Evolutionary conservation across 2,329 filamentous ascomycete species (phyloP).

Genomic region (Calonectria pauciramosa): DNA sequence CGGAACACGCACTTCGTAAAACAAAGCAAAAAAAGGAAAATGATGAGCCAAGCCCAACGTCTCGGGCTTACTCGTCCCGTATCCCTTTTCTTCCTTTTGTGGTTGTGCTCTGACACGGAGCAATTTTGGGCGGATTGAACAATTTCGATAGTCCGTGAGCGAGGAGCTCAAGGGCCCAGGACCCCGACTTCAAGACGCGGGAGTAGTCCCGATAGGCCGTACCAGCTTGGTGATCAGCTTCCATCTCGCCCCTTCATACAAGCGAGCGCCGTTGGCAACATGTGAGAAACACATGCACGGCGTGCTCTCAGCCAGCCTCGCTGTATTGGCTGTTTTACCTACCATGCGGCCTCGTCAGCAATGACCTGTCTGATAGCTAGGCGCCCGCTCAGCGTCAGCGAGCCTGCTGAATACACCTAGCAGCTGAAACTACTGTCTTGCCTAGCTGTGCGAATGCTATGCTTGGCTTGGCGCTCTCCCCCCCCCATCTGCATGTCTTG

Average conservation of each 20-base stretch:
- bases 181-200: conserved; percentile 29
- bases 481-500: conserved; percentile 8
- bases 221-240: conserved; percentile 5
- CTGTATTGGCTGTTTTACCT: conserved; percentile 17
- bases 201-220: conserved; percentile 42
- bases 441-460: conserved; percentile 8
- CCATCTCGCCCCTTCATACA: conserved; percentile 29
- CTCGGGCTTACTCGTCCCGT: conserved; percentile 32
- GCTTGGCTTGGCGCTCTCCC: not conserved
- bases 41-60: conserved; percentile 23
- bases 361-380: conserved; percentile 31
- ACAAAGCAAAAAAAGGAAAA: conserved; percentile 11
- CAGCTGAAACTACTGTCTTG: conserved; percentile 37
- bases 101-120: conserved; percentile 33
- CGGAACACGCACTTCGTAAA: not conserved
- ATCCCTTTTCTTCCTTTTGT: conserved; percentile 24
- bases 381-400: conserved; percentile 25
- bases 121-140: conserved; percentile 17
- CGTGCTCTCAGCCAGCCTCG: conserved; percentile 25
- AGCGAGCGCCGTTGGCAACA: conserved; percentile 17
- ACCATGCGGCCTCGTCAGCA: conserved; percentile 31
- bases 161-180: conserved; percentile 31
- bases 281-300: conserved; percentile 31
- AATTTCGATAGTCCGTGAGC: conserved; percentile 27
- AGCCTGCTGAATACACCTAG: conserved; percentile 22